These are phyloP conservation scores for Gossypium bickii DNA, from an alignment of 345 rosid genomes.

Conservation along the genomic window DNA sequence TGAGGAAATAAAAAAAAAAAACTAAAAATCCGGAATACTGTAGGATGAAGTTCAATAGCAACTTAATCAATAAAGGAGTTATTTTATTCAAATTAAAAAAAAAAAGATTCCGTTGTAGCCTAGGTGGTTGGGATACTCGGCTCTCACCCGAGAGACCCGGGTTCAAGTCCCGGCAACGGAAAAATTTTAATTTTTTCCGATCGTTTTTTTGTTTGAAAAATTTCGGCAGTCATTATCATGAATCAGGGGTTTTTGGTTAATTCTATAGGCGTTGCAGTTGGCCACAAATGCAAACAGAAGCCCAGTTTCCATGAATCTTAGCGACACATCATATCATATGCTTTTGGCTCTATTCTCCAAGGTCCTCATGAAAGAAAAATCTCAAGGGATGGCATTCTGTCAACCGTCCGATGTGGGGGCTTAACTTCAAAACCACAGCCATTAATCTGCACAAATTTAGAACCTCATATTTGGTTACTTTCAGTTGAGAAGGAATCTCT, in stretches of 20 bases:
- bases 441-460: conserved; percentile 15
- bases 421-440: conserved; percentile 24
- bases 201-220: neutral
- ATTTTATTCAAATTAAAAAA: accelerated
- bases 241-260: too few relatives aligned
- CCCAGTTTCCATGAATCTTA: too few relatives aligned
- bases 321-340: neutral
- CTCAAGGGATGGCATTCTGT: conserved; percentile 17
- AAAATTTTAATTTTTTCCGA: neutral
- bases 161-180: conserved; percentile 76
- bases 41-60: too few relatives aligned
- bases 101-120: neutral
- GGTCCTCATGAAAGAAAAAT: neutral
- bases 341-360: neutral
- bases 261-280: too few relatives aligned
- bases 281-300: too few relatives aligned
- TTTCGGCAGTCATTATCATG: too few relatives aligned
- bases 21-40: too few relatives aligned
- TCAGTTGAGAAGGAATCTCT: conserved; percentile 26
- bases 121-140: conserved; percentile 70
- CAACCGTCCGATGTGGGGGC: conserved; percentile 16
- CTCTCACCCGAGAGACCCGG: conserved; percentile 77
- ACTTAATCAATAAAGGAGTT: too few relatives aligned
- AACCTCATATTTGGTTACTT: conserved; percentile 29
- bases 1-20: too few relatives aligned